Percentiles rank a stretch among this genome's conserved stretches.
Evolutionary conservation across 768 basidiomycete species (phyloP).

Genomic region (Rhizopogon vesiculosus): DNA sequence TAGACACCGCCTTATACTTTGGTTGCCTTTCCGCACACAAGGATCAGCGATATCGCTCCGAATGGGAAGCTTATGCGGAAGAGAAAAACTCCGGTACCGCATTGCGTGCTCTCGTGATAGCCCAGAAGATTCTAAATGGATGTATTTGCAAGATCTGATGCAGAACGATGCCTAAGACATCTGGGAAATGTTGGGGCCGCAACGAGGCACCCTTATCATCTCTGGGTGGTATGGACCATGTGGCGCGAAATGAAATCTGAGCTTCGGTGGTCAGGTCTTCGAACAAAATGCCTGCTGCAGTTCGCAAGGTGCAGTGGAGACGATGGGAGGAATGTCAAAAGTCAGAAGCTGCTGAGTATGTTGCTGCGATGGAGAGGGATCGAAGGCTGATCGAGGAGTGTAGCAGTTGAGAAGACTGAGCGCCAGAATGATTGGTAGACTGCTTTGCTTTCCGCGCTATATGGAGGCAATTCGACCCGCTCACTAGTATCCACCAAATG

Average conservation of each 20-base stretch:
- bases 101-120: constrained; percentile 83
- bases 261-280: constrained; percentile 58
- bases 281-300: constrained; percentile 92
- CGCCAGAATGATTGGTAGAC: not conserved
- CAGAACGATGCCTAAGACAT: constrained; percentile 55
- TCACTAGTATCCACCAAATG: too few species aligned
- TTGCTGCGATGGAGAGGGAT: constrained; percentile 50
- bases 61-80: constrained; percentile 55
- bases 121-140: constrained; percentile 56
- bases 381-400: constrained; percentile 80
- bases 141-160: constrained; percentile 88
- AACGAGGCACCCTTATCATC: constrained; percentile 72
- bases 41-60: constrained; percentile 74
- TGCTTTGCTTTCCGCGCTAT: not conserved
- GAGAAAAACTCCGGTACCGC: constrained; percentile 37
- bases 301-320: constrained; percentile 53
- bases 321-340: constrained; percentile 44
- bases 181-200: constrained; percentile 57
- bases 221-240: constrained; percentile 51
- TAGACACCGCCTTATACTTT: constrained; percentile 22
- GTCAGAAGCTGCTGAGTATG: constrained; percentile 46
- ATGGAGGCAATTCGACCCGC: not conserved
- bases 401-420: constrained; percentile 51
- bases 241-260: constrained; percentile 3
- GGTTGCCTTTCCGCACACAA: constrained; percentile 75